phyloP scores from a whole-genome alignment of 352 stramenopile species.

The Phytophthora podocarpi region DNA sequence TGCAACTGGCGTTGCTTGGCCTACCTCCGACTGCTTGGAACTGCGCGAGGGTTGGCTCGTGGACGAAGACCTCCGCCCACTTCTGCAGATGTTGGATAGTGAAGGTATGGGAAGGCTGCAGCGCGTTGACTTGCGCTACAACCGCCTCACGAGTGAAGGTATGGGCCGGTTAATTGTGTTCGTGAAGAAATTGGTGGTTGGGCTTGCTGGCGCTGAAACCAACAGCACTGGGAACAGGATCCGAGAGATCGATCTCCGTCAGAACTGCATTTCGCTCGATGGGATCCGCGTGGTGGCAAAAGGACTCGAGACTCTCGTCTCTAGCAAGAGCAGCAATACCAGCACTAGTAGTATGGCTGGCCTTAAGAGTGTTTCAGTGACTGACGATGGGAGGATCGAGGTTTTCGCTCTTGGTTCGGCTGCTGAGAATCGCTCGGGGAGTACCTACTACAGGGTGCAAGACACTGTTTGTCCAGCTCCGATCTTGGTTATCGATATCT shows the following conservation, averaged over 20 bases:
- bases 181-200: constrained; percentile 16
- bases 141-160: constrained; percentile 62
- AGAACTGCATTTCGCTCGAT: constrained; percentile 77
- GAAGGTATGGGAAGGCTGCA: constrained; percentile 20
- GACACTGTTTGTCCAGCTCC: constrained; percentile 1
- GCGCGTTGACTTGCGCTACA: constrained; percentile 59
- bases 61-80: constrained; percentile 49
- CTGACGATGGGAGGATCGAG: constrained; percentile 56
- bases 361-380: constrained; percentile 50
- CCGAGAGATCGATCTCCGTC: constrained; percentile 61
- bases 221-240: constrained; percentile 10
- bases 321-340: constrained; percentile 6
- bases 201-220: neutral
- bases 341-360: neutral
- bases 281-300: constrained; percentile 60
- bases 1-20: constrained; percentile 2
- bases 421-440: constrained; percentile 2
- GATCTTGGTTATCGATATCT: constrained; percentile 57
- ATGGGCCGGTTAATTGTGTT: constrained; percentile 45
- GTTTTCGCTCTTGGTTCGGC: constrained; percentile 33
- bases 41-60: constrained; percentile 56
- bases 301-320: constrained; percentile 46
- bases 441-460: constrained; percentile 7
- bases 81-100: constrained; percentile 50
- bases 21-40: constrained; percentile 33